Percentiles rank a stretch among this genome's conserved stretches.
phyloP scores from a whole-genome alignment of 2,329 filamentous ascomycete species.

The Fusarium musae region DNA sequence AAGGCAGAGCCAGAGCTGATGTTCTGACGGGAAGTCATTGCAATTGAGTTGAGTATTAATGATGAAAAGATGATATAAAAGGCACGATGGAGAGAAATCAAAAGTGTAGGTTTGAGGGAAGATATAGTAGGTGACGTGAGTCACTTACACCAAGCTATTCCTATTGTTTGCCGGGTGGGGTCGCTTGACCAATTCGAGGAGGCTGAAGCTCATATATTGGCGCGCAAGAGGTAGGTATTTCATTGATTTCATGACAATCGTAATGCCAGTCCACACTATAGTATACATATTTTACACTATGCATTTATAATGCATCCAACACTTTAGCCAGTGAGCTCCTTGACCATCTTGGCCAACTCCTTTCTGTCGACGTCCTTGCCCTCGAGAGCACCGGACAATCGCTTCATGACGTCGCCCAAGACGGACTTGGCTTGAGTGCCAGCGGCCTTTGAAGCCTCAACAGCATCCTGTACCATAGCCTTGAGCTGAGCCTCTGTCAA shows the following conservation, averaged over 20 bases:
- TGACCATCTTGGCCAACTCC: slow-evolving; percentile 70
- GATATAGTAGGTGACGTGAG: slow-evolving; percentile 1
- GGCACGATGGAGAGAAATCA: not conserved
- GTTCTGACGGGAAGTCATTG: slow-evolving; percentile 51
- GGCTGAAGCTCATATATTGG: not conserved
- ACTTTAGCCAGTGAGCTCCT: slow-evolving; percentile 54
- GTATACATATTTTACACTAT: slow-evolving; percentile 43
- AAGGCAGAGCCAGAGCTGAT: slow-evolving; percentile 64
- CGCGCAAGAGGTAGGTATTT: slow-evolving; percentile 14
- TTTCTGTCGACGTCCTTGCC: slow-evolving; percentile 73
- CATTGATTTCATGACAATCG: slow-evolving; percentile 11
- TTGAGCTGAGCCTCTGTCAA: slow-evolving; percentile 69
- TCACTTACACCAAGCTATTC: slow-evolving; percentile 21
- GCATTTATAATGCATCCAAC: not conserved
- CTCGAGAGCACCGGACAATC: slow-evolving; percentile 64
- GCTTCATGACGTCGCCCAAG: slow-evolving; percentile 73
- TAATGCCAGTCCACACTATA: slow-evolving; percentile 18
- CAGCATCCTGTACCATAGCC: slow-evolving; percentile 60
- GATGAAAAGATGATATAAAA: too few species aligned
- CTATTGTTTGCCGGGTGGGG: slow-evolving; percentile 2
- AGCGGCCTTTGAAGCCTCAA: slow-evolving; percentile 62
- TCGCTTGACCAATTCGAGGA: not conserved
- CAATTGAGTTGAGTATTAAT: not conserved
- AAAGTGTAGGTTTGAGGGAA: not conserved
- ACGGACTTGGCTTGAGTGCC: slow-evolving; percentile 58